Evolutionary conservation across 163 green algal genomes (phyloP), one percentile per base, ranked within the genome.

Genomic region (Chlorella variabilis): DNA sequence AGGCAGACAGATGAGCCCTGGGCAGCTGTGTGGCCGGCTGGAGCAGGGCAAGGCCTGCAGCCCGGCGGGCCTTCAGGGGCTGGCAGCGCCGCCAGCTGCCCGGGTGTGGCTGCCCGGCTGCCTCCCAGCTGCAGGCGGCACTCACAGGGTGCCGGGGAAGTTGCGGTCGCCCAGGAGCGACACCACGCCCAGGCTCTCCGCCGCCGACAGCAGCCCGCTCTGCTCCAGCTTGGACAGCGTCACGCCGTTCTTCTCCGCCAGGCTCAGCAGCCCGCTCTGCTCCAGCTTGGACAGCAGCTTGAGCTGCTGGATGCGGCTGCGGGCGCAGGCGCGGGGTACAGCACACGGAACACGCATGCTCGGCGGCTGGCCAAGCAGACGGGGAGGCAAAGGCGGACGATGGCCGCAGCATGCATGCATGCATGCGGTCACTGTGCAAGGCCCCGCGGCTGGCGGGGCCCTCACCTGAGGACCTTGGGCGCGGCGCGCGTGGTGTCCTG

Each of bases 221-320:
- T 92, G 76, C 82, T 97, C 93, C 67, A 97, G 95, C 82, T 88
- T 87, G 49, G 82, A 89, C 31, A 97, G 86, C 1, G 91, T 95
- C 0, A 97, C 51, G 59, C 93, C 93, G 59, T 80, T 88, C 59
- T 87, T 89, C 85, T 97, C 93, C 23, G 84, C 25, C 42, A 81
- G n/a, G 31, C 77, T 89, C n/a, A 93, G 87, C 59, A 93, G 73
- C 8, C 88, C 88, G 38, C 79, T 81, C 75, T 91, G 27, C 79
- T 93, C 90, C 20, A 93, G 75, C 84, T 93, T 93, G 73, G 87
- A 93, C 51, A 97, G 83, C 71, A 97, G 79, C 5, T 84, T 65
- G 23, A 95, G 87, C 80, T 95, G 78, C 86, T 97, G 83, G 20
- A 96, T 86, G 71, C 87, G 82, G 23, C 73, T 80, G 73, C 56